Evolutionary conservation across 2,329 filamentous ascomycete genomes (phyloP), one percentile per base, ranked within the genome.

Genomic region (Coniella lustricola): DNA sequence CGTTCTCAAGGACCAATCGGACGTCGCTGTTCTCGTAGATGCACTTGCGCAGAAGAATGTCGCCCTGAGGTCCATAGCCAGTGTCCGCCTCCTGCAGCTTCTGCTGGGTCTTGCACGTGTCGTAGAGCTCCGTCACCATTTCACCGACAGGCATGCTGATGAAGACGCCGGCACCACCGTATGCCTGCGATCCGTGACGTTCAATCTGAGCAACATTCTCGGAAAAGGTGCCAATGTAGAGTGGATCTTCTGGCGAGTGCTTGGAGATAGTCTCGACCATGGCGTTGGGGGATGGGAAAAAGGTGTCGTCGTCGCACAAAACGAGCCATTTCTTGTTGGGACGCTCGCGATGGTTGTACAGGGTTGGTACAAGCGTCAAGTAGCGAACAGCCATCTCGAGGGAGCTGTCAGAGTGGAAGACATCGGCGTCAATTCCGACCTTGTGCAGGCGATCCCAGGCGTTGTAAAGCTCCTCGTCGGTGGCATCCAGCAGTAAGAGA

Each of bases 231-330:
- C 80, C 80, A 38, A 83, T 70, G 58, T 83, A 84, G 57, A 79
- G 72, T 50, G 74, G 68, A 40, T 70, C 63, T 1, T 63, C 67
- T 50, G 75, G 64, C 55, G 83, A 75, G 57, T 74, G 78, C 4
- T 68, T 62, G n/a, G 63, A 64, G 36, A 83, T 67, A 41, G 69
- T 73, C 33, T 75, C 66, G 3, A 74, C 66, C 12, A 84, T 64
- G 10, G 64, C 70, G 46, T 79, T 67, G 61, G 82, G 78, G 49
- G 73, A 80, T 4, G 75, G 72, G 67, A 83, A 83, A 59, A 81
- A 83, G 3, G 80, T 84, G 54, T 84, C 80, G 55, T 84, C 80
- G 55, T 84, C 79, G 59, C 80, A 82, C 13, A 77, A 71, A 13
- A 79, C 77, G 1, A 79, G 69, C 80, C 80, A 84, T 55, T 76